Base-by-base conservation (phyloP, 2,329 filamentous ascomycete species). In the Neonectria hederae region DNA sequence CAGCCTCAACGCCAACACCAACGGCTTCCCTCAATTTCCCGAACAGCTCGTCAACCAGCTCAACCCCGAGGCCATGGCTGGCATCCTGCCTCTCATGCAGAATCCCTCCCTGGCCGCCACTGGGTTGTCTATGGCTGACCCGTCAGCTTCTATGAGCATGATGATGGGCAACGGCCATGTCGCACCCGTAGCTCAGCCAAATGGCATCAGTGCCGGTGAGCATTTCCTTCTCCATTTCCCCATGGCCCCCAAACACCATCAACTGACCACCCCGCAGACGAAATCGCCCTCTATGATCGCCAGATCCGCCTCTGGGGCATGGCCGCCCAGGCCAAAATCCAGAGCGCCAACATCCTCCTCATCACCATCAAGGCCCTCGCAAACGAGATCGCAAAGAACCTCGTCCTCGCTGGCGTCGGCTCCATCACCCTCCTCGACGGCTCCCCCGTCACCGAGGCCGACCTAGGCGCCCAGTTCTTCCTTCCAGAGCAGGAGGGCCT, bases 221-320 rank as follows among this genome's bases (percentile, higher is more conserved):
- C 63, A 46, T 21, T 51, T 40, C 21, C 38, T 7, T 55, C 40
- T 14, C 46, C 32, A 52, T 54, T 21, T 38, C 17, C 17, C 22
- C 21, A 1, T 14, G 10, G 22, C 4, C 35, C 28, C 11, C 7
- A 13, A 49, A 17, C 45, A 17, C 57, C 53, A 21, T 45, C 55
- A 45, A 26, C 69, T 71, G 62, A 71, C 61, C 54, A 26, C 22
- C 22, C 45, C 24, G 13, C 67, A 93, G 96, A 98, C 79, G 96
- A 99, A 77, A 97, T 98, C 75, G 96, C 95, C 14, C 89, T 98
- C 6, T 99, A 99, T 78, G 96, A 99, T 81, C 90, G 96, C 54
- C 96, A 99, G 78, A 97, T 99, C 74, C 91, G 96, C 58, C 89
- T 99, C 30, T 99, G 96, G 96, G 96, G 96, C 46, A 92, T 98